These are phyloP conservation scores for Termitomyces sp. DNA, from an alignment of 768 basidiomycete species.

Conservation along the genomic window DNA sequence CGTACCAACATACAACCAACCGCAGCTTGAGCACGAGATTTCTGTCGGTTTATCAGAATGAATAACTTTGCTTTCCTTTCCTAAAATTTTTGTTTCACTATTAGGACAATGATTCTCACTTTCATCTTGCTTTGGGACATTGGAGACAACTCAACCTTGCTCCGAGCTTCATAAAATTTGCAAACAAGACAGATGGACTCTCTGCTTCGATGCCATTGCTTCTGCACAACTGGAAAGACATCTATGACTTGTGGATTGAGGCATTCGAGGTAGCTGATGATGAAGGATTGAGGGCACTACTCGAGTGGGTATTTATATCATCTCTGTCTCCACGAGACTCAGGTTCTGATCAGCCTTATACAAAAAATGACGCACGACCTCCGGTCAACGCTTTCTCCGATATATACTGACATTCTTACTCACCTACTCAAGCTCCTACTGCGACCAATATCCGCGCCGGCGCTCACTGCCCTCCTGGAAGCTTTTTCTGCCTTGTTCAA, in stretches of 20 bases:
- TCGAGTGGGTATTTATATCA: constrained; percentile 56
- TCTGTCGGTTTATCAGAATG: constrained; percentile 32
- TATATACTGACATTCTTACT: constrained; percentile 49
- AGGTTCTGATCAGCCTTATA: constrained; percentile 44
- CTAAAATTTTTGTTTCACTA: not conserved
- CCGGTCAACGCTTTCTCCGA: constrained; percentile 65
- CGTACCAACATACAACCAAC: constrained; percentile 54
- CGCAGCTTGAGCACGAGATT: constrained; percentile 56
- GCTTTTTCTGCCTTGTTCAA: constrained; percentile 69
- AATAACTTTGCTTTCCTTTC: not conserved
- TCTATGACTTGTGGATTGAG: constrained; percentile 58
- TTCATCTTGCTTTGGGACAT: constrained; percentile 65
- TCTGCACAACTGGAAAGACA: constrained; percentile 71
- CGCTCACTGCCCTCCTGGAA: constrained; percentile 58
- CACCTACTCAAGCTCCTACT: constrained; percentile 53
- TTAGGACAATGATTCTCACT: constrained; percentile 76
- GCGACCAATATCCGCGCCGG: constrained; percentile 50
- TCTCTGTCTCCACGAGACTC: constrained; percentile 1
- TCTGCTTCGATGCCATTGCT: constrained; percentile 76
- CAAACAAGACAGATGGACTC: constrained; percentile 50
- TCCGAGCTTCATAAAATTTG: constrained; percentile 67
- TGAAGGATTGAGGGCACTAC: constrained; percentile 65
- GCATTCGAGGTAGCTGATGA: constrained; percentile 58
- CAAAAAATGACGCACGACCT: constrained; percentile 79
- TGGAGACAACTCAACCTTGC: constrained; percentile 81